Conservation (phyloP, 768 basidiomycete species). For the Boletus reticulatus region DNA sequence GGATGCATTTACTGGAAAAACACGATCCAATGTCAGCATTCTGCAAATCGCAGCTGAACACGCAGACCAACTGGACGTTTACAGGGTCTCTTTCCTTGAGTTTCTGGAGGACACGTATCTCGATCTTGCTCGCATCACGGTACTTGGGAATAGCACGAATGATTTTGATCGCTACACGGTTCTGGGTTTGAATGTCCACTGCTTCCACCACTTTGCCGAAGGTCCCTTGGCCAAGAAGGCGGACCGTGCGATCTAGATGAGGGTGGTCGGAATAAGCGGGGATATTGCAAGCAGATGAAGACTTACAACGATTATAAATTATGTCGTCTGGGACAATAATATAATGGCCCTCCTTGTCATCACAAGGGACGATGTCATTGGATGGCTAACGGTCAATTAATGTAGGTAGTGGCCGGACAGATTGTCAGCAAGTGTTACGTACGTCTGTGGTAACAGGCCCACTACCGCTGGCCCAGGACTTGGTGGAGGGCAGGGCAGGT, state of each 20-base stretch:
- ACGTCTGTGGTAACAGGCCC: conserved; percentile 69
- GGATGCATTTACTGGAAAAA: conserved; percentile 87
- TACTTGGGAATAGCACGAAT: conserved; percentile 99
- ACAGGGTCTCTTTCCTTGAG: conserved; percentile 85
- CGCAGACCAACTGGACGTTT: conserved; percentile 75
- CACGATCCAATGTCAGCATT: conserved; percentile 16
- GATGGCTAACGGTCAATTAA: conserved; percentile 47
- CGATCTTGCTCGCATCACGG: conserved; percentile 97
- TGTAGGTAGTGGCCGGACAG: conserved; percentile 24
- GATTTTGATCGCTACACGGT: conserved; percentile 94
- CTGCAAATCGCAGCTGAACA: conserved; percentile 7
- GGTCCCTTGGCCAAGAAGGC: conserved; percentile 92
- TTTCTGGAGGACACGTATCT: conserved; percentile 90
- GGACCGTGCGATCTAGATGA: conserved; percentile 81
- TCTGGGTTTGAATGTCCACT: conserved; percentile 70
- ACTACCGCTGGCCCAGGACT: conserved; percentile 68
- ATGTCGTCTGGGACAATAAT: conserved; percentile 91
- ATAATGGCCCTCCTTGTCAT: conserved; percentile 99
- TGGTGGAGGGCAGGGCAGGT: conserved; percentile 47
- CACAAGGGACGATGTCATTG: conserved; percentile 72
- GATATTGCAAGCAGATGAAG: not conserved
- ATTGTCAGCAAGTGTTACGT: conserved; percentile 31
- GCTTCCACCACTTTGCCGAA: conserved; percentile 99
- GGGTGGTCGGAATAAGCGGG: conserved; percentile 12
- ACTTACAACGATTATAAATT: conserved; percentile 81